phyloP scores from a whole-genome alignment of 306 rosid genomes.

The Fagus sylvatica region DNA sequence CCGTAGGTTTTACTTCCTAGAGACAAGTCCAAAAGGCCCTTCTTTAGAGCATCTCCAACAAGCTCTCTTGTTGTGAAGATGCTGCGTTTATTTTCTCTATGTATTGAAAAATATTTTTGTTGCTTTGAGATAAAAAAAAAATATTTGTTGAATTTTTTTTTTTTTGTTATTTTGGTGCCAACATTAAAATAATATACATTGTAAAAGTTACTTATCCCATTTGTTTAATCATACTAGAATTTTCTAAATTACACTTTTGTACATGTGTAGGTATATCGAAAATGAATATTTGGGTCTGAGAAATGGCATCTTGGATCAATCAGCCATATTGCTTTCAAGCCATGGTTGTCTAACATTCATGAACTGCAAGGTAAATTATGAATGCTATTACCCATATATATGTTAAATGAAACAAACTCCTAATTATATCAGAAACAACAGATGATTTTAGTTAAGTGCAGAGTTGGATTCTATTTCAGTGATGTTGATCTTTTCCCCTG shows the following conservation, averaged over 20 bases:
- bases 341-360: slow-evolving; percentile 83
- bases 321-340: slow-evolving; percentile 90
- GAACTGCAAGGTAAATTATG: slow-evolving; percentile 88
- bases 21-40: too few species aligned
- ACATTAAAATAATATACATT: slow-evolving; percentile 15
- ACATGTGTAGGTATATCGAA: slow-evolving; percentile 72
- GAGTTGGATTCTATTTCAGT: slow-evolving; percentile 16
- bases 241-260: slow-evolving; percentile 20
- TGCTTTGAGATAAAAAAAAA: background rate
- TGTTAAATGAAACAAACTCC: background rate
- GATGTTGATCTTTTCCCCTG: slow-evolving; percentile 17
- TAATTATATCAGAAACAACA: slow-evolving; percentile 12
- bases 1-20: too few species aligned
- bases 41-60: too few species aligned
- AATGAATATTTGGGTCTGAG: slow-evolving; percentile 90
- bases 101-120: background rate
- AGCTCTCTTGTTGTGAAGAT: background rate
- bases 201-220: slow-evolving; percentile 5
- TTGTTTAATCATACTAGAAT: slow-evolving; percentile 13
- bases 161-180: slow-evolving; percentile 8
- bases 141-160: background rate
- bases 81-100: background rate
- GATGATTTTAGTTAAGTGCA: slow-evolving; percentile 3
- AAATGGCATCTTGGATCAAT: slow-evolving; percentile 97
- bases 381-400: slow-evolving; percentile 12